Evolutionary conservation across 768 basidiomycete species (phyloP).

Genomic region (Rhizopogon rudus): DNA sequence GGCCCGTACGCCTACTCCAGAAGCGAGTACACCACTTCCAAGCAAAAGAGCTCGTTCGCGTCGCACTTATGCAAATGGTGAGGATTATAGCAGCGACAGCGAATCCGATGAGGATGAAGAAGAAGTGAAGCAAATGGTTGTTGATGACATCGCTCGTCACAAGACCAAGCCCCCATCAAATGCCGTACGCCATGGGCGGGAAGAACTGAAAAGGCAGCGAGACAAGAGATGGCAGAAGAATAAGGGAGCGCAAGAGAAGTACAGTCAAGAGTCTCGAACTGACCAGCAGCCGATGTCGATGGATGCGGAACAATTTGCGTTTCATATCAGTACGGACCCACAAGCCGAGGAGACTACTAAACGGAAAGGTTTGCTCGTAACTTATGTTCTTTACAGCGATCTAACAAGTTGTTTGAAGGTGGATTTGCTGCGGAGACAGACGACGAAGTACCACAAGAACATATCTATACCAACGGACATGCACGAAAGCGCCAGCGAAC

Average conservation of each 20-base stretch:
- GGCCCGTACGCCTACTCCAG: constrained; percentile 21
- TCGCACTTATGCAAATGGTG: constrained; percentile 4
- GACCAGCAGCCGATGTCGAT: constrained; percentile 24
- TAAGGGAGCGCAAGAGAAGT: constrained; percentile 18
- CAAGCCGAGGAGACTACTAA: constrained; percentile 26
- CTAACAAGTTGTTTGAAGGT: background rate
- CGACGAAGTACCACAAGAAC: constrained; percentile 25
- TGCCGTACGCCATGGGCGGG: constrained; percentile 19
- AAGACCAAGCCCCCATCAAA: constrained; percentile 7
- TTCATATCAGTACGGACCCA: constrained; percentile 2
- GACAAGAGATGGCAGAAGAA: constrained; percentile 22
- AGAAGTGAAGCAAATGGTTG: constrained; percentile 48
- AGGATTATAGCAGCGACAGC: constrained; percentile 15
- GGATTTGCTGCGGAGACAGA: constrained; percentile 24
- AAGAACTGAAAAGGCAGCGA: constrained; percentile 25
- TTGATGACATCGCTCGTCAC: constrained; percentile 25
- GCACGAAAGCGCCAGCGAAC: constrained; percentile 47
- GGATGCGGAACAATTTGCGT: constrained; percentile 16
- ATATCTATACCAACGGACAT: constrained; percentile 24
- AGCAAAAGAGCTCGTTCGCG: constrained; percentile 25
- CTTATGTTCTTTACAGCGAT: background rate
- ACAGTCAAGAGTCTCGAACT: constrained; percentile 28
- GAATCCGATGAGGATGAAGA: constrained; percentile 34
- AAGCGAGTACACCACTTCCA: constrained; percentile 5
- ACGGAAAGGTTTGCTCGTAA: constrained; percentile 39